These are phyloP conservation scores for Picea sitchensis DNA, from an alignment of 75 land plant genomes.

Conservation along the genomic window DNA sequence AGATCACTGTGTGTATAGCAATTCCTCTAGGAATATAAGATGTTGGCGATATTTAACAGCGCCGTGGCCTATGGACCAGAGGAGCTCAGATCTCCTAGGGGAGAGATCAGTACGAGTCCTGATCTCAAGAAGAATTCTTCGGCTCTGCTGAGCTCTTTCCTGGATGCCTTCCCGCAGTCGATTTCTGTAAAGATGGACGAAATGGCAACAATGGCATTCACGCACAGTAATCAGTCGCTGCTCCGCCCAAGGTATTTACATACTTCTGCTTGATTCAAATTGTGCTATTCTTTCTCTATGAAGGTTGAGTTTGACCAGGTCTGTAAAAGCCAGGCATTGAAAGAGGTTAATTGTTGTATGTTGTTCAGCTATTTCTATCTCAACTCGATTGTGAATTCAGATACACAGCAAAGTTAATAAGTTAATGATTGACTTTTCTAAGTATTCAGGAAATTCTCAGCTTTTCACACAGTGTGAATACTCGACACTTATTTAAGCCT, in stretches of 20 bases:
- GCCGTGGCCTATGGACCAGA: conserved; percentile 39
- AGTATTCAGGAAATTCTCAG: too few species aligned
- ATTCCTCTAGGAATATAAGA: not conserved
- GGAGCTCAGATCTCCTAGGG: conserved; percentile 36
- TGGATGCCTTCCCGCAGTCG: conserved; percentile 12
- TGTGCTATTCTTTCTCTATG: not conserved
- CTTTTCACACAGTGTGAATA: too few species aligned
- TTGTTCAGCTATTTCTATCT: too few species aligned
- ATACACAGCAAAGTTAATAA: too few species aligned
- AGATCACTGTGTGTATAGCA: too few species aligned
- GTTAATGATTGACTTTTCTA: too few species aligned
- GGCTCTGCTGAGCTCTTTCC: conserved; percentile 18
- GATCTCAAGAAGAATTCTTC: conserved; percentile 1
- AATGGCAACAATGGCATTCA: conserved; percentile 22
- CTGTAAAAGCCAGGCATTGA: too few species aligned
- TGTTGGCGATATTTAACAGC: conserved; percentile 61
- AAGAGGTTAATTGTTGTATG: too few species aligned
- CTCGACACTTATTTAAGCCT: too few species aligned
- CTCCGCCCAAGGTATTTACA: conserved; percentile 30
- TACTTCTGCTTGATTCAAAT: not conserved
- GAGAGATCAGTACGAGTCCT: conserved; percentile 10
- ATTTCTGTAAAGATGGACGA: conserved; percentile 25
- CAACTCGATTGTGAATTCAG: too few species aligned
- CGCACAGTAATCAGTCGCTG: conserved; percentile 28
- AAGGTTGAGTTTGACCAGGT: too few species aligned